phyloP scores from a whole-genome alignment of 371 early-diverging fungal species.

The Entomophthora muscae region DNA sequence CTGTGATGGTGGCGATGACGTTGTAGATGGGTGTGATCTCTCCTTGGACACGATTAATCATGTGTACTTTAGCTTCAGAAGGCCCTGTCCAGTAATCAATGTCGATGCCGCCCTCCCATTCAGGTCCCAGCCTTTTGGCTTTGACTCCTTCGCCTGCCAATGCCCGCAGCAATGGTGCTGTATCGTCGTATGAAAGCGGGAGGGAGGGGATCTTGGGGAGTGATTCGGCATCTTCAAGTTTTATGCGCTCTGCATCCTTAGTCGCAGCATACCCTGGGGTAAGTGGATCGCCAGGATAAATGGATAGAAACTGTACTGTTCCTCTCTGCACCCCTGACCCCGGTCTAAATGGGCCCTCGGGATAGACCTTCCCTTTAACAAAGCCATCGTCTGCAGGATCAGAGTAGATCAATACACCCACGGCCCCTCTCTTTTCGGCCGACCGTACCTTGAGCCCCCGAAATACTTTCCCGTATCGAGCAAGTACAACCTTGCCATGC shows the following conservation, averaged over 20 bases:
- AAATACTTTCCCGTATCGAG: constrained; percentile 2
- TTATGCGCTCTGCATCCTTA: background rate
- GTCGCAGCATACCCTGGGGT: constrained; percentile 5
- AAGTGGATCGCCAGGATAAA: constrained; percentile 4
- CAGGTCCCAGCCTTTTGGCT: background rate
- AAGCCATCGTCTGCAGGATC: constrained; percentile 7
- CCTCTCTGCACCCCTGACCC: constrained; percentile 4
- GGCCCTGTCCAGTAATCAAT: constrained; percentile 2
- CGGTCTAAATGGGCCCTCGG: constrained; percentile 4
- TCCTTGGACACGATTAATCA: background rate
- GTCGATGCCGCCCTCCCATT: constrained; percentile 7
- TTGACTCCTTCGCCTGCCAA: constrained; percentile 3
- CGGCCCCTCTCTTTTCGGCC: background rate
- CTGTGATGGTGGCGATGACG: constrained; percentile 6
- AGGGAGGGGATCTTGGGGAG: constrained; percentile 7
- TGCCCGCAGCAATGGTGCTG: background rate
- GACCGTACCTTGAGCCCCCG: constrained; percentile 6
- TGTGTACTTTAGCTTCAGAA: constrained; percentile 3
- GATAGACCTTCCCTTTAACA: constrained; percentile 1
- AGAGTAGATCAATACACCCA: constrained; percentile 7
- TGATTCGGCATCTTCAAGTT: background rate
- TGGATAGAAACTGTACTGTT: background rate
- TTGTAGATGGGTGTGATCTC: constrained; percentile 4
- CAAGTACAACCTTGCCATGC: background rate
- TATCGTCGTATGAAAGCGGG: constrained; percentile 1